Evolutionary conservation across 2,329 filamentous ascomycete genomes (phyloP).

Genomic region (Cladophialophora exuberans): DNA sequence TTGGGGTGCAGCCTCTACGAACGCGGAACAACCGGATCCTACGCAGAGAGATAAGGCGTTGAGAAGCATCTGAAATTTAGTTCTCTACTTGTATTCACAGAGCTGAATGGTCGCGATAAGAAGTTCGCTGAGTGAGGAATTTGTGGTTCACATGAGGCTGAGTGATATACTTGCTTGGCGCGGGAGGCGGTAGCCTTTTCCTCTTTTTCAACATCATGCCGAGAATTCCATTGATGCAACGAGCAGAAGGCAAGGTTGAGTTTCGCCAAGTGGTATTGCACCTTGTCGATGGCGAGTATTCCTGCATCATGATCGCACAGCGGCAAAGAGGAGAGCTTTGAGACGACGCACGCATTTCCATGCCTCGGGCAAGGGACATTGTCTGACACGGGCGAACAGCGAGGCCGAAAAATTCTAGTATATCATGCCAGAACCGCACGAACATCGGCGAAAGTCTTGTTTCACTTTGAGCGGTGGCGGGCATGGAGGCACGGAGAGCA

Average conservation of each 20-base stretch:
- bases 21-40: constrained; percentile 3
- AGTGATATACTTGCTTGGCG: constrained; percentile 4
- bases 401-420: too few species aligned
- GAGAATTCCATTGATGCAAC: background rate
- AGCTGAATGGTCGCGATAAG: background rate
- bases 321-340: background rate
- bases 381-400: too few species aligned
- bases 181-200: background rate
- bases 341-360: background rate
- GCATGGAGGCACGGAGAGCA: too few species aligned
- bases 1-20: background rate
- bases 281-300: constrained; percentile 3
- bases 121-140: constrained; percentile 7
- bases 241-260: background rate
- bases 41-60: constrained; percentile 3
- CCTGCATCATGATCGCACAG: constrained; percentile 7
- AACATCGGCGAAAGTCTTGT: too few species aligned
- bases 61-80: background rate
- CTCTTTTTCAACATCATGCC: background rate
- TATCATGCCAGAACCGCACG: too few species aligned
- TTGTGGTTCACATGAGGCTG: background rate
- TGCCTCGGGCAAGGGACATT: too few species aligned
- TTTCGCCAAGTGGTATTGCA: background rate
- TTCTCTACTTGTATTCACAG: background rate
- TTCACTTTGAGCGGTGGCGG: too few species aligned